These are phyloP conservation scores for Leccinum subrobustum DNA, from an alignment of 1,284 basidiomycete genomes.

Conservation along the genomic window DNA sequence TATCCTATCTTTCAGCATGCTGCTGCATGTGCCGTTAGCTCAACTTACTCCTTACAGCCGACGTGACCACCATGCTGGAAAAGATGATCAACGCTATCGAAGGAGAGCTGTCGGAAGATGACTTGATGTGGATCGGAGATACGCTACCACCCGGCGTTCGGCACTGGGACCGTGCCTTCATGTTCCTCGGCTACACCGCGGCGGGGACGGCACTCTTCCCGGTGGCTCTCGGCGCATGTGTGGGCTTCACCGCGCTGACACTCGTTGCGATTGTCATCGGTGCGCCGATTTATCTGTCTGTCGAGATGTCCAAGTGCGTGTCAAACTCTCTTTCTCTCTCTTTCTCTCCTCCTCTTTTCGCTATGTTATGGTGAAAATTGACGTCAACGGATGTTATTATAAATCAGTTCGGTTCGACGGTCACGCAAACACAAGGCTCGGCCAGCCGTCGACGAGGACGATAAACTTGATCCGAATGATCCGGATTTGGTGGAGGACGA, in stretches of 20 bases:
- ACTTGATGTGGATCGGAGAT: constrained; percentile 21
- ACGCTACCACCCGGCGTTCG: background rate
- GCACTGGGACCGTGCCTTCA: background rate
- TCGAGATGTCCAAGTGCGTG: background rate
- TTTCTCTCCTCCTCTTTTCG: background rate
- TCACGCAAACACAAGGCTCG: background rate
- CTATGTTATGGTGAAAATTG: background rate
- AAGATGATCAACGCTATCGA: constrained; percentile 12
- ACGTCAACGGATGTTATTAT: background rate
- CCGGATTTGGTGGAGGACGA: background rate
- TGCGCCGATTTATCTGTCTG: background rate
- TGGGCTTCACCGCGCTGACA: background rate
- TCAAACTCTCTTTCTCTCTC: background rate
- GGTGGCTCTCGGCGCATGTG: background rate
- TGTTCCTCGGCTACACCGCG: background rate
- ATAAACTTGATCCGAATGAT: background rate
- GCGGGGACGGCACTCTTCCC: background rate
- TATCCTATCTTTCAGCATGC: background rate
- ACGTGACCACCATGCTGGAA: constrained; percentile 8
- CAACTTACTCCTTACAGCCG: constrained; percentile 9
- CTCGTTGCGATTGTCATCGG: background rate
- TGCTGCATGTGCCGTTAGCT: background rate
- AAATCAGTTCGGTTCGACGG: background rate
- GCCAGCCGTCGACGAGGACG: background rate
- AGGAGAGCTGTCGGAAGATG: constrained; percentile 16